Evolutionary conservation across 1,284 basidiomycete species (phyloP).

Genomic region (Inonotus obliquus): DNA sequence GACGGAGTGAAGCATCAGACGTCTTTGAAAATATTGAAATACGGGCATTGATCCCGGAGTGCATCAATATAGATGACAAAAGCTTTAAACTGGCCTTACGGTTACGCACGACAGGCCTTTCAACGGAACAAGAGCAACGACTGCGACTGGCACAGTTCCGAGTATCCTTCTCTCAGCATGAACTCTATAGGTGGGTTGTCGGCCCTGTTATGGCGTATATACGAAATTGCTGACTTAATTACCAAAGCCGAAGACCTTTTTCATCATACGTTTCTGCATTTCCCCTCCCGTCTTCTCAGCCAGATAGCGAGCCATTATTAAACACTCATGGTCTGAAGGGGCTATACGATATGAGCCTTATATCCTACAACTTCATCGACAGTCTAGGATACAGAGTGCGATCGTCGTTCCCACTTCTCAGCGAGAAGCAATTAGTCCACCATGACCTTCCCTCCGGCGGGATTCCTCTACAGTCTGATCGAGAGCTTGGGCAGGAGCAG

Average conservation of each 20-base stretch:
- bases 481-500: background rate
- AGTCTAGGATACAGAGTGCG: conserved; percentile 23
- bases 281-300: conserved; percentile 59
- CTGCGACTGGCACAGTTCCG: conserved; percentile 52
- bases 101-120: conserved; percentile 51
- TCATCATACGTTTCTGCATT: conserved; percentile 39
- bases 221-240: background rate
- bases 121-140: conserved; percentile 40
- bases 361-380: conserved; percentile 26
- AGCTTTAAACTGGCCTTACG: conserved; percentile 51
- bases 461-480: background rate
- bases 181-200: conserved; percentile 54
- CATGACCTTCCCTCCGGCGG: conserved; percentile 2
- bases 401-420: conserved; percentile 9
- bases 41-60: conserved; percentile 53
- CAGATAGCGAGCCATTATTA: conserved; percentile 53
- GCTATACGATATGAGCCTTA: conserved; percentile 53
- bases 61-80: conserved; percentile 41
- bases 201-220: background rate
- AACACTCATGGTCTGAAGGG: conserved; percentile 46
- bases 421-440: background rate
- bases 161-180: conserved; percentile 54
- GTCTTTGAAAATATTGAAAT: conserved; percentile 59
- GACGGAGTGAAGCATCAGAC: conserved; percentile 24
- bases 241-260: conserved; percentile 36